Percentiles rank a stretch among this genome's conserved stretches.
Evolutionary conservation across 106 monocot genomes (phyloP).

Genomic region (Vanilla planifolia): DNA sequence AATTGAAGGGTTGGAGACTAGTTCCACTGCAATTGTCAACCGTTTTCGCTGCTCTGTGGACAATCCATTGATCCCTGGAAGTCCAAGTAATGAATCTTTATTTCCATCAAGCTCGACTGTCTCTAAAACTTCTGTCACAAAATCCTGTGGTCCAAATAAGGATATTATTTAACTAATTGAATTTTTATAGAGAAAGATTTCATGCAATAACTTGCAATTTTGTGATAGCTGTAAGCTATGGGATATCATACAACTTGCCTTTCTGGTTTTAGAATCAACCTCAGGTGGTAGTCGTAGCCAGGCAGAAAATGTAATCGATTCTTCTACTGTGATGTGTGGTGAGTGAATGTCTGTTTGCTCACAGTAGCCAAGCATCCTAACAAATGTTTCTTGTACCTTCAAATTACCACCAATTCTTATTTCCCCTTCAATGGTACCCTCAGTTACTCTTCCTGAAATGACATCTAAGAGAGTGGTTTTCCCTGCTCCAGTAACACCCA

Average conservation of each 20-base stretch:
- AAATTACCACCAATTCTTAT: constrained; percentile 48
- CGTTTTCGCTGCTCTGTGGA: constrained; percentile 34
- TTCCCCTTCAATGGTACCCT: constrained; percentile 36
- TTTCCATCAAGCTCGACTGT: constrained; percentile 32
- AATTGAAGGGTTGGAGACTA: constrained; percentile 24
- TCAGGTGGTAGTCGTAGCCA: constrained; percentile 28
- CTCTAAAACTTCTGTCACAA: constrained; percentile 34
- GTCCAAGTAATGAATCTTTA: constrained; percentile 39
- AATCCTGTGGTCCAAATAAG: constrained; percentile 22
- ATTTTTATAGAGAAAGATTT: background rate
- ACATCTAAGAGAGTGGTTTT: constrained; percentile 53
- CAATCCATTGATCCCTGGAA: constrained; percentile 34
- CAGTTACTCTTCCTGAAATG: constrained; percentile 42
- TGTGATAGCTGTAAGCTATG: background rate
- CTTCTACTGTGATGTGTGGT: constrained; percentile 39
- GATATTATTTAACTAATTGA: background rate
- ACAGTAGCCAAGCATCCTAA: constrained; percentile 44
- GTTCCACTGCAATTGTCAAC: constrained; percentile 24
- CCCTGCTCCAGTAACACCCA: constrained; percentile 52
- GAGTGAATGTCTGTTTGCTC: constrained; percentile 47
- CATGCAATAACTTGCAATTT: background rate
- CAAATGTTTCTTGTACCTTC: constrained; percentile 39
- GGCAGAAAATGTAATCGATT: constrained; percentile 40
- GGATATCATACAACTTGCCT: constrained; percentile 32
- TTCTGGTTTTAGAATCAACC: constrained; percentile 20